Evolutionary conservation across 106 monocot genomes (phyloP).

Genomic region (Allium cepa): DNA sequence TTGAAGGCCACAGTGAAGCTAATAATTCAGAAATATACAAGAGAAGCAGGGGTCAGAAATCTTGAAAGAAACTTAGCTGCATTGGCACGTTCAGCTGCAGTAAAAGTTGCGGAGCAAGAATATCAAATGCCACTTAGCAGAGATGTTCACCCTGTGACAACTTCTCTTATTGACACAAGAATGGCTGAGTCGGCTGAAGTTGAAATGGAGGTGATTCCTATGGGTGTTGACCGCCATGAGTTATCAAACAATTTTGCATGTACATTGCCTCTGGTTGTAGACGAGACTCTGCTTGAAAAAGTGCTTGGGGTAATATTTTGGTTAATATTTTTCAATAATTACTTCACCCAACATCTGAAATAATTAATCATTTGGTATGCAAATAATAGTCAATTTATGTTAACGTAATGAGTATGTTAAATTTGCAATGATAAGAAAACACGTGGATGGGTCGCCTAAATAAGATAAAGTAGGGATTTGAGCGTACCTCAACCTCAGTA

Average conservation of each 20-base stretch:
- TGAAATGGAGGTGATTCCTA: conserved; percentile 96
- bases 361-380: no score
- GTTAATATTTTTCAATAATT: conserved; percentile 1
- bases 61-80: conserved; percentile 85
- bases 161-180: conserved; percentile 59
- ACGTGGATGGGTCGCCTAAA: no score
- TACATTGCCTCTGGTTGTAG: conserved; percentile 44
- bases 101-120: conserved; percentile 77
- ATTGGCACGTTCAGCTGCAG: conserved; percentile 90
- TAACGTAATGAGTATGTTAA: no score
- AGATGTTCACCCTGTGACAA: conserved; percentile 51
- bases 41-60: conserved; percentile 96
- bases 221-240: conserved; percentile 57
- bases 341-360: no score
- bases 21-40: conserved; percentile 83
- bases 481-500: no score
- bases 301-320: conserved; percentile 70
- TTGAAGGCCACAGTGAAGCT: conserved; percentile 64
- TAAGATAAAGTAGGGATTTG: no score
- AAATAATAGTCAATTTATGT: no score
- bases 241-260: conserved; percentile 47
- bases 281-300: conserved; percentile 92
- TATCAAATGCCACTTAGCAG: conserved; percentile 42
- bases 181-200: conserved; percentile 81
- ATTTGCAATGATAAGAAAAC: no score